Evolutionary conservation across 2,329 filamentous ascomycete genomes (phyloP).

Genomic region (Scedosporium minutisporum): DNA sequence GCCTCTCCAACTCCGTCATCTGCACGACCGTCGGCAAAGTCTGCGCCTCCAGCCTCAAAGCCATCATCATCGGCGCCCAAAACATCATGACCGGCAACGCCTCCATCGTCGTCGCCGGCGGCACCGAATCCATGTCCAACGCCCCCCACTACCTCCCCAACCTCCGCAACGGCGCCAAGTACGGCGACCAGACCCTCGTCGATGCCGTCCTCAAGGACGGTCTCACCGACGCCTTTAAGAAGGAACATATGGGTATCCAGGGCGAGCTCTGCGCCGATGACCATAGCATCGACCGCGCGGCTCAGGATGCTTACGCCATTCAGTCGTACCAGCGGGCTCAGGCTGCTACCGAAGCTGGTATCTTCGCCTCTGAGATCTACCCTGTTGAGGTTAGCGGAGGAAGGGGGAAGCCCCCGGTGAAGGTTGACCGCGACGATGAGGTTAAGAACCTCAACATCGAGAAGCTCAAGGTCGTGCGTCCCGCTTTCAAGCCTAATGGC

Average conservation of each 20-base stretch:
- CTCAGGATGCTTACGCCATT: constrained; percentile 94
- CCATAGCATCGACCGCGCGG: constrained; percentile 69
- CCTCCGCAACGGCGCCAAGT: constrained; percentile 82
- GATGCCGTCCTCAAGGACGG: constrained; percentile 93
- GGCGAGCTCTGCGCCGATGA: constrained; percentile 87
- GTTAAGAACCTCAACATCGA: constrained; percentile 85
- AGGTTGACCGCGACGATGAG: constrained; percentile 82
- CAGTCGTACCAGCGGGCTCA: constrained; percentile 90
- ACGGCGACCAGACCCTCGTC: constrained; percentile 79
- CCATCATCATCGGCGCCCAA: constrained; percentile 87
- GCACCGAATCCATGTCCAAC: constrained; percentile 98
- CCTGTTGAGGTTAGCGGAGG: constrained; percentile 81
- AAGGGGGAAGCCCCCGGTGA: constrained; percentile 78
- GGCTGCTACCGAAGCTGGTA: constrained; percentile 68
- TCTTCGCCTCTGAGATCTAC: constrained; percentile 78
- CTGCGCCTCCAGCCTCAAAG: constrained; percentile 90
- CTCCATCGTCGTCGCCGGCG: constrained; percentile 84
- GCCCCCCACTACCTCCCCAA: constrained; percentile 88
- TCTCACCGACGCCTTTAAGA: constrained; percentile 86
- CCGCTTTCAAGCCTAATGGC: constrained; percentile 66
- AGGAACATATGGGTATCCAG: constrained; percentile 92
- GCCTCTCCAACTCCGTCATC: constrained; percentile 68
- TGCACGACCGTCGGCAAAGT: constrained; percentile 98
- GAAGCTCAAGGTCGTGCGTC: constrained; percentile 77
- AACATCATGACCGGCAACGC: constrained; percentile 97